phyloP scores from a whole-genome alignment of 2,329 filamentous ascomycete species.

The Aspergillus sp. region DNA sequence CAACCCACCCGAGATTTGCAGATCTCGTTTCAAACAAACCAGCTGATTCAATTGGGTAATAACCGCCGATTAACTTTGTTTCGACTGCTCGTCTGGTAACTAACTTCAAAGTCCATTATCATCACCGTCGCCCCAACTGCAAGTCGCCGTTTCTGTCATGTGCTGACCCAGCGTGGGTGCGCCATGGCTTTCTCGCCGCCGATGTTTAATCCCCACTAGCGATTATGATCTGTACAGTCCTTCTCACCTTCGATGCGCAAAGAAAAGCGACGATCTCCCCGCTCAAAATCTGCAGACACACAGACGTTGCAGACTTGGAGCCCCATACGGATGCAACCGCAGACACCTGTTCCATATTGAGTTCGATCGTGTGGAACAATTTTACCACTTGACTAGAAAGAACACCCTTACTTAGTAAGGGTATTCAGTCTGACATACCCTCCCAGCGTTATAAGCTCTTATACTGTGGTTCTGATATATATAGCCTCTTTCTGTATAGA shows the following conservation, averaged over 20 bases:
- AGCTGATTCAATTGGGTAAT: background rate
- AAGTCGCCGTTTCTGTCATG: slow-evolving; percentile 8
- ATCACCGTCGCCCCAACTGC: background rate
- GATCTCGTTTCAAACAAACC: background rate
- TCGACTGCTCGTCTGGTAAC: background rate
- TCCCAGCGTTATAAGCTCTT: too few species aligned
- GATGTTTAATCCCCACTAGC: background rate
- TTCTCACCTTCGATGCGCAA: background rate
- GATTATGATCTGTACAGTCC: slow-evolving; percentile 1
- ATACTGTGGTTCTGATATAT: background rate
- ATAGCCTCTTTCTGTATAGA: too few species aligned
- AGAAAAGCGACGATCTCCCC: slow-evolving; percentile 2
- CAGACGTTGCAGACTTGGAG: background rate
- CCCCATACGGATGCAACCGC: background rate
- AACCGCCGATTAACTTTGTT: slow-evolving; percentile 1
- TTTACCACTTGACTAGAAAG: too few species aligned
- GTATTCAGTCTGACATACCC: too few species aligned
- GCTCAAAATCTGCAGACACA: slow-evolving; percentile 2
- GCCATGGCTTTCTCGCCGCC: background rate
- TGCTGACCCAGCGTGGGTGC: slow-evolving; percentile 1
- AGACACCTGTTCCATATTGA: background rate
- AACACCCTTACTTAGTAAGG: too few species aligned
- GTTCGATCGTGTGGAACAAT: background rate
- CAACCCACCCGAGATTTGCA: background rate
- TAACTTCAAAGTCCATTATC: background rate